These are phyloP conservation scores for Ogataea trehaloabstinens DNA, from an alignment of 805 yeast species.

Conservation along the genomic window DNA sequence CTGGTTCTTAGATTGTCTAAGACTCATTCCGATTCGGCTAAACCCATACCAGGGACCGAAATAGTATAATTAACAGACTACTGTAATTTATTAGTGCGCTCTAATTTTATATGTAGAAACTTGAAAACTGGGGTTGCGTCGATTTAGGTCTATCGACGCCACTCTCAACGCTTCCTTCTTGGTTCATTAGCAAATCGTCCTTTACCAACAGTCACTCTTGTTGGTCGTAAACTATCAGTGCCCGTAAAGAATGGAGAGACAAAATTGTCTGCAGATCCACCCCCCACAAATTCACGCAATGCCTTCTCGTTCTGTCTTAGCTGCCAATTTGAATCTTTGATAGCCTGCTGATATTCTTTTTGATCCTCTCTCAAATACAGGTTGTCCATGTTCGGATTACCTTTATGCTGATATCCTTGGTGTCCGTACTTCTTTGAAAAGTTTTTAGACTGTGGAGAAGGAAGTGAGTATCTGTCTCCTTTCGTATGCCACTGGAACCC, in stretches of 20 bases:
- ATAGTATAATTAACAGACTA: background rate
- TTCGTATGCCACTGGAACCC: slow-evolving; percentile 93
- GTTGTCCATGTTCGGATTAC: slow-evolving; percentile 51
- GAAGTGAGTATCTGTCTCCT: slow-evolving; percentile 77
- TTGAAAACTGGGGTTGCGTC: too few relatives aligned
- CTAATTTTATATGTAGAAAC: too few relatives aligned
- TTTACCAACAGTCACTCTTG: slow-evolving; percentile 78
- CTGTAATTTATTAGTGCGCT: background rate
- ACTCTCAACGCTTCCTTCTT: background rate
- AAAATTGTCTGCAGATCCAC: slow-evolving; percentile 85
- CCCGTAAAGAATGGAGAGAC: slow-evolving; percentile 83
- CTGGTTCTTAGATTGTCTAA: slow-evolving; percentile 50
- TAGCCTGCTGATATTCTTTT: slow-evolving; percentile 84
- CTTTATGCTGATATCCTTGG: slow-evolving; percentile 72
- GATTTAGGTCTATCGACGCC: background rate
- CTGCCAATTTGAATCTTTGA: slow-evolving; percentile 86
- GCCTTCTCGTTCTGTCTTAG: slow-evolving; percentile 82
- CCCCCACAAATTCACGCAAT: slow-evolving; percentile 87
- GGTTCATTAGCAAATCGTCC: slow-evolving; percentile 70
- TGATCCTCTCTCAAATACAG: slow-evolving; percentile 85
- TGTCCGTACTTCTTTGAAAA: slow-evolving; percentile 72
- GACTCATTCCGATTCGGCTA: slow-evolving; percentile 23
- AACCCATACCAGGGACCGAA: too few relatives aligned
- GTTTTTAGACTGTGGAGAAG: slow-evolving; percentile 84
- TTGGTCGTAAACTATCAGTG: slow-evolving; percentile 46